Conservation (phyloP, 768 basidiomycete species). For the Mycena olivaceomarginata region DNA sequence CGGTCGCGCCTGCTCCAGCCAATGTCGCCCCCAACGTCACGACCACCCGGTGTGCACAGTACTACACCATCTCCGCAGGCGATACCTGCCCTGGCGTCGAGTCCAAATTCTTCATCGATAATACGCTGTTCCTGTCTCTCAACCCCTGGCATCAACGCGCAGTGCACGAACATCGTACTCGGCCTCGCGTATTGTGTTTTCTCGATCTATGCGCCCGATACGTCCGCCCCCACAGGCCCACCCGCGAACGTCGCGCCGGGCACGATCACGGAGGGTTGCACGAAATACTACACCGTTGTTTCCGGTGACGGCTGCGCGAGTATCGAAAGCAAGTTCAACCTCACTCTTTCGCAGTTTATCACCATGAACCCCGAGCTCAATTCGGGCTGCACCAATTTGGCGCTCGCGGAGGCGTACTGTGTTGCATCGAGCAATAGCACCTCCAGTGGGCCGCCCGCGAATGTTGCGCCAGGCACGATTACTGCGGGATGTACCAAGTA, state of each 20-base stretch:
- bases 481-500: neutral
- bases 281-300: neutral
- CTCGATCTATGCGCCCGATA: slow-evolving; percentile 9
- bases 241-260: neutral
- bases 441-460: neutral
- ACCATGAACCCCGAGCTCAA: neutral
- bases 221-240: neutral
- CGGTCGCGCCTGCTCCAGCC: slow-evolving; percentile 33
- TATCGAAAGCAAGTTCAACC: neutral
- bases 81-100: slow-evolving; percentile 45
- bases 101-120: slow-evolving; percentile 36
- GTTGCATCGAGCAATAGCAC: neutral
- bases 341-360: neutral
- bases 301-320: neutral
- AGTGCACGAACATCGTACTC: slow-evolving; percentile 41
- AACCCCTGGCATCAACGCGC: slow-evolving; percentile 44
- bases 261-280: neutral
- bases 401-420: neutral
- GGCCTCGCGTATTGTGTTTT: slow-evolving; percentile 44
- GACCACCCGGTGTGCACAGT: slow-evolving; percentile 19
- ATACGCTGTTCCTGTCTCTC: slow-evolving; percentile 31
- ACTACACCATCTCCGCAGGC: slow-evolving; percentile 42
- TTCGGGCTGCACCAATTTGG: neutral
- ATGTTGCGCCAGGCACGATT: neutral
- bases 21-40: slow-evolving; percentile 45